Conservation (phyloP, 495 filamentous ascomycete genomes). For the Xylaria longipes region DNA sequence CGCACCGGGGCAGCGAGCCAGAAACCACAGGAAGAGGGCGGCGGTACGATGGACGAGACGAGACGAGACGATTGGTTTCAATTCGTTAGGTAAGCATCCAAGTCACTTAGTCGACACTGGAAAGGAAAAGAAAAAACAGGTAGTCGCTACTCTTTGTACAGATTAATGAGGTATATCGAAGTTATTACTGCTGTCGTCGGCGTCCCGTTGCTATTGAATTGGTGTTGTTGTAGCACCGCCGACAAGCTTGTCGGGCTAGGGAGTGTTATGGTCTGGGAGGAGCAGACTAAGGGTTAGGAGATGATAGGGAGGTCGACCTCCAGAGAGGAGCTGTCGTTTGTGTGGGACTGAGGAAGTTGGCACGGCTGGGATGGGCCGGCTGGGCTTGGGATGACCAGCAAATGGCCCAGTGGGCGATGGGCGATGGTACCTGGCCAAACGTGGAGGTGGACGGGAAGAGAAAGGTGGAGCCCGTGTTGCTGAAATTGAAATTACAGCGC, state of each 20-base stretch:
- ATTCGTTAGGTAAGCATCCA: constrained; percentile 17
- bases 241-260: constrained; percentile 16
- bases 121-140: constrained; percentile 1
- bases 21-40: not conserved
- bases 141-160: constrained; percentile 17
- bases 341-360: constrained; percentile 23
- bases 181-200: not conserved
- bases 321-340: not conserved
- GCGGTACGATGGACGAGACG: constrained; percentile 3
- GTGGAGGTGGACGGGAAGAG: not conserved
- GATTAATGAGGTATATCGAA: constrained; percentile 1
- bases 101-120: not conserved
- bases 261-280: constrained; percentile 2
- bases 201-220: constrained; percentile 2
- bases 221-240: not conserved
- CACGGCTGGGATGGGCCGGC: constrained; percentile 18
- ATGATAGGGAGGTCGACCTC: constrained; percentile 24
- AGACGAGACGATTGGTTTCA: constrained; percentile 8
- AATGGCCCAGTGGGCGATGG: not conserved
- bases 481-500: constrained; percentile 17
- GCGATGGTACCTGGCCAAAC: not conserved
- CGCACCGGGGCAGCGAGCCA: constrained; percentile 12
- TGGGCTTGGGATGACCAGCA: too few species aligned
- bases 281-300: constrained; percentile 20
- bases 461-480: not conserved